Evolutionary conservation across 1,284 basidiomycete genomes (phyloP).

Genomic region (Ceratobasidium sp.): DNA sequence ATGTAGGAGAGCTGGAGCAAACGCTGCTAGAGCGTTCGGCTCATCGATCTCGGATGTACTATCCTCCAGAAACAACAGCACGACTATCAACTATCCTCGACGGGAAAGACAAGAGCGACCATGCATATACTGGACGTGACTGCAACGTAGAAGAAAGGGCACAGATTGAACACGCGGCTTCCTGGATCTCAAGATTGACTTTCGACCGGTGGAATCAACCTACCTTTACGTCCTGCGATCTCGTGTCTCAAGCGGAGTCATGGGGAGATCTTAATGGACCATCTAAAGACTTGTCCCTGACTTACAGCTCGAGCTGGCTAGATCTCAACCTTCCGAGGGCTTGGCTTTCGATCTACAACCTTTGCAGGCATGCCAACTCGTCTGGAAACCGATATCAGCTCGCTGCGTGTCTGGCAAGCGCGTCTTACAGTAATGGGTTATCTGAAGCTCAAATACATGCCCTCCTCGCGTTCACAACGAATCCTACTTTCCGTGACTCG

Average conservation of each 20-base stretch:
- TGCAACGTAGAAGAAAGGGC: neutral
- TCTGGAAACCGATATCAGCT: neutral
- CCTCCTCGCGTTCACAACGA: slow-evolving; percentile 11
- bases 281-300: neutral
- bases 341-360: slow-evolving; percentile 22
- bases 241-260: neutral
- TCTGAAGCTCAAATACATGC: slow-evolving; percentile 9
- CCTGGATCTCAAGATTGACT: slow-evolving; percentile 3
- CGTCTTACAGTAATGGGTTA: neutral
- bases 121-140: neutral
- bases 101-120: neutral
- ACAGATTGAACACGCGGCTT: neutral
- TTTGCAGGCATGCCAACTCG: neutral
- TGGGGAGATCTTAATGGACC: neutral
- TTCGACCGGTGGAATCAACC: neutral
- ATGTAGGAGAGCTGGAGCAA: neutral
- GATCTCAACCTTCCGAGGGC: neutral
- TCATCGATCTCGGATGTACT: neutral
- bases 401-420: slow-evolving; percentile 2
- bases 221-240: neutral
- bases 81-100: neutral
- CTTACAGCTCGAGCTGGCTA: slow-evolving; percentile 6
- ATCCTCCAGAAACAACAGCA: neutral
- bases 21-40: slow-evolving; percentile 22
- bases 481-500: neutral